Evolutionary conservation across 768 basidiomycete species (phyloP), one percentile per base, ranked within the genome.

Genomic region (Suillus brevipes): DNA sequence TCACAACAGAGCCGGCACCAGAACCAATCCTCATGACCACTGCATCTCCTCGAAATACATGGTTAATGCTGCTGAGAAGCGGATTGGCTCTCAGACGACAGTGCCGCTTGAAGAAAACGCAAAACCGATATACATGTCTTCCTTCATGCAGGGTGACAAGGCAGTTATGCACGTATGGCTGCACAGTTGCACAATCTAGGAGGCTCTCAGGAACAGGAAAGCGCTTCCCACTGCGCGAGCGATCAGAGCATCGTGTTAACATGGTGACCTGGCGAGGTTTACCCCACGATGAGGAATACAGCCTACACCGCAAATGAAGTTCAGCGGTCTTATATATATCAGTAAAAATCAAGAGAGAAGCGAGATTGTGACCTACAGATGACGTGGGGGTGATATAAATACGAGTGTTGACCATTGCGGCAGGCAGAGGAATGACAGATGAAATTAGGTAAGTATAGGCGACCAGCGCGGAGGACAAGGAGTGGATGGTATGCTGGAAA

Each of bases 61-160:
- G 13, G 20, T 42, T n/a, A n/a, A 3, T 4, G 0, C 42, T 18
- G 2, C 65, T 59, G 43, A 68, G 38, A 34, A 52, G 16, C 0
- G 5, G 49, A 10, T 68, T 68, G 6, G 1, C 5, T 10, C 43
- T 50, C 20, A 68, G 65, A 16, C 28, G 9, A 31, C 50, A 57
- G 28, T 68, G 65, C 4, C 20, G 12, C 23, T 68, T 68, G 62
- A 68, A 68, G 49, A 66, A 68, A 2, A 68, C 12, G 31, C 14
- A 6, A n/a, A 66, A 68, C 1, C 5, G 18, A 52, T 68, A 28
- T 4, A 34, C 7, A 0, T 64, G 50, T 23, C 23, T 40, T 4
- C 62, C 67, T 14, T 68, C 62, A 37, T n/a, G 6, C 2, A 68
- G 6, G 2, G 37, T 45, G 8, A 68, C 67, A 2, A 63, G 16